phyloP scores from a whole-genome alignment of 768 basidiomycete genomes.

The Candolleomyces aberdarensis region DNA sequence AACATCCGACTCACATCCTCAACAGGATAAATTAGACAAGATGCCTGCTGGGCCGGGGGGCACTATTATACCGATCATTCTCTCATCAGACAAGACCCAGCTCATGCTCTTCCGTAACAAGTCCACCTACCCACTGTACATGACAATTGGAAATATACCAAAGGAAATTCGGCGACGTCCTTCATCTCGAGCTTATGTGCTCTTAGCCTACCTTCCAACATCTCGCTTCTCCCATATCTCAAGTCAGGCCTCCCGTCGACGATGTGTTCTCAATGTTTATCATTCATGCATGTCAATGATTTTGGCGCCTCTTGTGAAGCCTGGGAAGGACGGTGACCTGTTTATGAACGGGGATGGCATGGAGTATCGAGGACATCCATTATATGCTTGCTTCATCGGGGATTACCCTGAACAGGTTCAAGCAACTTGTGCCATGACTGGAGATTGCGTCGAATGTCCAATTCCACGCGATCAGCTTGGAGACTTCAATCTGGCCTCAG shows the following conservation, averaged over 20 bases:
- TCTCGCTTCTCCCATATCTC: conserved; percentile 26
- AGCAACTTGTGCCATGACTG: conserved; percentile 22
- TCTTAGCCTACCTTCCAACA: conserved; percentile 40
- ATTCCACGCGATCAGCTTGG: conserved; percentile 16
- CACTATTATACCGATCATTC: conserved; percentile 39
- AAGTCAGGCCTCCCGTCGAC: conserved; percentile 20
- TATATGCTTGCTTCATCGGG: conserved; percentile 36
- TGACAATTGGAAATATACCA: conserved; percentile 45
- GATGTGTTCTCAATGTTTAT: conserved; percentile 27
- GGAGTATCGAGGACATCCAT: conserved; percentile 27
- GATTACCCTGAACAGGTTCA: conserved; percentile 48
- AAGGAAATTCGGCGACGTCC: conserved; percentile 38
- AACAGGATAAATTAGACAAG: conserved; percentile 9
- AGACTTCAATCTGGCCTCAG: not conserved
- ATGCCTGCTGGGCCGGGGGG: conserved; percentile 6
- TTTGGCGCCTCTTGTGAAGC: conserved; percentile 24
- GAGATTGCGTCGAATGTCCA: conserved; percentile 27
- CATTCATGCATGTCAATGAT: conserved; percentile 33
- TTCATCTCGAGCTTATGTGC: conserved; percentile 27
- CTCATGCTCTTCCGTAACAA: conserved; percentile 40
- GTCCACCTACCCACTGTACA: conserved; percentile 42
- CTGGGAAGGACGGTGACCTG: too few relatives aligned
- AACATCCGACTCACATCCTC: too few relatives aligned
- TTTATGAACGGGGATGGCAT: conserved; percentile 37
- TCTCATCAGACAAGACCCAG: conserved; percentile 45